Conservation (phyloP, 2,329 filamentous ascomycete genomes). For the Fusarium mexicanum region DNA sequence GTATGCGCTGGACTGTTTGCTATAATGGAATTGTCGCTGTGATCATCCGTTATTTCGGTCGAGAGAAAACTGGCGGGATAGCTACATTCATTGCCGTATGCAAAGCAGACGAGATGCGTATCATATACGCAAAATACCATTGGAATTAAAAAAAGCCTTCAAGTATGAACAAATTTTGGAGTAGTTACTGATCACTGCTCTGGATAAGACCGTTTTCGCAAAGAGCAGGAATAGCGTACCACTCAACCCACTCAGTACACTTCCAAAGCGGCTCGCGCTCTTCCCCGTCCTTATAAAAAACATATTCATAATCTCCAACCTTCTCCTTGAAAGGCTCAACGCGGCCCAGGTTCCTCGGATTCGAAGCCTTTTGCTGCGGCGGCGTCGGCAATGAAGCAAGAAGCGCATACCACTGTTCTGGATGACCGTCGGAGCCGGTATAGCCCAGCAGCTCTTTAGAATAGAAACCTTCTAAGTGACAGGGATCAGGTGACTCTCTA, state of each 20-base stretch:
- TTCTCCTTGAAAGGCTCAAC: neutral
- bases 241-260: neutral
- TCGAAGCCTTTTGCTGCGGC: neutral
- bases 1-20: neutral
- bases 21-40: neutral
- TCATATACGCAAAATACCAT: fast-evolving
- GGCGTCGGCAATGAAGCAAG: neutral
- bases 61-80: fast-evolving
- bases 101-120: neutral
- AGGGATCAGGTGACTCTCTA: fast-evolving
- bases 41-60: fast-evolving
- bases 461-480: fast-evolving
- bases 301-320: fast-evolving
- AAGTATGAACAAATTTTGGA: neutral
- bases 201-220: neutral
- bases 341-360: fast-evolving
- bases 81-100: fast-evolving
- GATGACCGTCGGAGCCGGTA: fast-evolving
- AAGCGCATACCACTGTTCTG: neutral
- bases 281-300: neutral
- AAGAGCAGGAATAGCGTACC: neutral
- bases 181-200: neutral
- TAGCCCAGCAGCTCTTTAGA: neutral
- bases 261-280: neutral
- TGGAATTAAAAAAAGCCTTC: too few relatives aligned